phyloP scores from a whole-genome alignment of 768 basidiomycete species.

The Mycena chlorophos region DNA sequence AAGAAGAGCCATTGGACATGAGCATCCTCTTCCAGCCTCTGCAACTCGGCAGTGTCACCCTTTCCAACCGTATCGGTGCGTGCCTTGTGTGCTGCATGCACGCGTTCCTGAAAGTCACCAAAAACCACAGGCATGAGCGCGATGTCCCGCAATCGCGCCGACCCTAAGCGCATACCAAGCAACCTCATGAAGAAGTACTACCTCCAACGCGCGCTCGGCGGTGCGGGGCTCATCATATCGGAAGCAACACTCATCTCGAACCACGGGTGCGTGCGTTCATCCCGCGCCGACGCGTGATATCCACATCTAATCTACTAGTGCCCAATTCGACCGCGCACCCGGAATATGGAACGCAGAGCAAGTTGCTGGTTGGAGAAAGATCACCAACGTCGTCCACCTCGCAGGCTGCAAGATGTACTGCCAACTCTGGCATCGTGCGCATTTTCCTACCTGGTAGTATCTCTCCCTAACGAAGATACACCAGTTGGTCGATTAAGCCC shows the following conservation, averaged over 20 bases:
- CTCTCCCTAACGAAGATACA: background rate
- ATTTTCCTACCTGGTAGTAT: background rate
- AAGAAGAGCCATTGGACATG: too few relatives aligned
- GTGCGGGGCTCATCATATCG: constrained; percentile 40
- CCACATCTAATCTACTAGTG: constrained; percentile 26
- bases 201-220: constrained; percentile 39
- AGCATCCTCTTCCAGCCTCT: constrained; percentile 33
- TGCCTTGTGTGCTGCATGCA: background rate
- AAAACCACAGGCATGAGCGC: constrained; percentile 33
- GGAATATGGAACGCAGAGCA: constrained; percentile 50
- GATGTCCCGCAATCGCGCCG: constrained; percentile 42
- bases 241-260: constrained; percentile 42
- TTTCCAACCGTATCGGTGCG: constrained; percentile 39
- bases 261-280: constrained; percentile 37
- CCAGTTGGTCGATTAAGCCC: constrained; percentile 40
- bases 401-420: constrained; percentile 45
- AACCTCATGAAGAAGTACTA: constrained; percentile 43
- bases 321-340: constrained; percentile 46
- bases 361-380: constrained; percentile 44
- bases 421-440: constrained; percentile 48
- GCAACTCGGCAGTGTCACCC: constrained; percentile 35
- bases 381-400: constrained; percentile 48
- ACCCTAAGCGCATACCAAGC: constrained; percentile 37
- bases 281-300: background rate
- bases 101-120: background rate